phyloP scores from a whole-genome alignment of 768 basidiomycete genomes.

The Boletus rex-veris region DNA sequence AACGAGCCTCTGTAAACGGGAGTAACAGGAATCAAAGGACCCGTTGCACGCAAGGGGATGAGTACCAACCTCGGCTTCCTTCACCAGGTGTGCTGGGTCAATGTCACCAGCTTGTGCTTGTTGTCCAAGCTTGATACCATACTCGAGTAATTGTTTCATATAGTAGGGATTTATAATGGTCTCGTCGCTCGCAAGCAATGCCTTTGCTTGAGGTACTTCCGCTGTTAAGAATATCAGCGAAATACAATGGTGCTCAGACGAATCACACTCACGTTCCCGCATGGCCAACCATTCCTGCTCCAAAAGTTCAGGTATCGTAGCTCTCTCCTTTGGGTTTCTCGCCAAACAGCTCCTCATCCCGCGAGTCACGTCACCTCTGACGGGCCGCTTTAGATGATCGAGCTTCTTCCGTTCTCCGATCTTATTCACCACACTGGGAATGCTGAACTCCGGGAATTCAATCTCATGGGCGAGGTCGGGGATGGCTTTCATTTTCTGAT shows the following conservation, averaged over 20 bases:
- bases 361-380: constrained; percentile 71
- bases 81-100: constrained; percentile 44
- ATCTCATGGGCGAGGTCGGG: constrained; percentile 75
- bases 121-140: constrained; percentile 63
- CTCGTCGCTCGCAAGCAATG: constrained; percentile 47
- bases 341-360: constrained; percentile 80
- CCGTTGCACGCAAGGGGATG: not conserved
- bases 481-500: constrained; percentile 93
- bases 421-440: constrained; percentile 40
- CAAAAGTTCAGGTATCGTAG: constrained; percentile 84
- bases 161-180: constrained; percentile 76
- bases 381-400: constrained; percentile 66
- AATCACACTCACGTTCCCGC: constrained; percentile 34
- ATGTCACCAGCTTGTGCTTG: constrained; percentile 38
- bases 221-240: constrained; percentile 16
- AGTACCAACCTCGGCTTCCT: constrained; percentile 54
- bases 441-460: constrained; percentile 71
- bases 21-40: not conserved
- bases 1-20: constrained; percentile 52
- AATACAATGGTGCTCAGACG: not conserved
- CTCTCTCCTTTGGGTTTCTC: constrained; percentile 76
- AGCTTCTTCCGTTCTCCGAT: constrained; percentile 44
- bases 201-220: constrained; percentile 28
- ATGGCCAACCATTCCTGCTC: constrained; percentile 75
- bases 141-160: constrained; percentile 70